Evolutionary conservation across 306 rosid species (phyloP).

Genomic region (Nissolia schottii): DNA sequence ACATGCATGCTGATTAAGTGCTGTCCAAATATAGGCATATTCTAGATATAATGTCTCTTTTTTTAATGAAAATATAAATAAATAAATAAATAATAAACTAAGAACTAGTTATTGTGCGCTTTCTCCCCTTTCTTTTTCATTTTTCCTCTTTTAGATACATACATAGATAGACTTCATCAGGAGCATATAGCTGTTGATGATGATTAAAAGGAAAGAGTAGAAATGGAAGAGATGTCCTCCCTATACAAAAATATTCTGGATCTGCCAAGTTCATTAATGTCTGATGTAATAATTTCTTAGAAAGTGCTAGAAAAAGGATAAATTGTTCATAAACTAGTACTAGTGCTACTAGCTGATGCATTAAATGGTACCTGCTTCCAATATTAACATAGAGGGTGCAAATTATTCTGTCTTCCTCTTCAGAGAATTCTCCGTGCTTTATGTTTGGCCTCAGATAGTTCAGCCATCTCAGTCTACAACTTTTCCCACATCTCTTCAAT

Average conservation of each 20-base stretch:
- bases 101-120: background rate
- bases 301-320: constrained; percentile 19
- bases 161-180: constrained; percentile 7
- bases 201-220: background rate
- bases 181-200: background rate
- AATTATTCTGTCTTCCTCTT: constrained; percentile 88
- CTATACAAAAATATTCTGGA: background rate
- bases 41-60: constrained; percentile 22
- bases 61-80: background rate
- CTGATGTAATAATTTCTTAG: background rate
- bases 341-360: background rate
- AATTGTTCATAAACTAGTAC: background rate
- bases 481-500: constrained; percentile 91
- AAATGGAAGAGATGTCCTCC: background rate
- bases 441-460: constrained; percentile 97
- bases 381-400: constrained; percentile 84
- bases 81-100: too few species aligned
- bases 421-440: constrained; percentile 91
- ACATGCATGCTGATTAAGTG: constrained; percentile 40
- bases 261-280: background rate
- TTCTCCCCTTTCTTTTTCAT: background rate
- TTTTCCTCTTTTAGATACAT: constrained; percentile 26
- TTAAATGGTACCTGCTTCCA: constrained; percentile 76
- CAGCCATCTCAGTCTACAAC: constrained; percentile 98
- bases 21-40: constrained; percentile 27